Conservation (phyloP, 805 yeast species). For the Kazachstania martiniae region DNA sequence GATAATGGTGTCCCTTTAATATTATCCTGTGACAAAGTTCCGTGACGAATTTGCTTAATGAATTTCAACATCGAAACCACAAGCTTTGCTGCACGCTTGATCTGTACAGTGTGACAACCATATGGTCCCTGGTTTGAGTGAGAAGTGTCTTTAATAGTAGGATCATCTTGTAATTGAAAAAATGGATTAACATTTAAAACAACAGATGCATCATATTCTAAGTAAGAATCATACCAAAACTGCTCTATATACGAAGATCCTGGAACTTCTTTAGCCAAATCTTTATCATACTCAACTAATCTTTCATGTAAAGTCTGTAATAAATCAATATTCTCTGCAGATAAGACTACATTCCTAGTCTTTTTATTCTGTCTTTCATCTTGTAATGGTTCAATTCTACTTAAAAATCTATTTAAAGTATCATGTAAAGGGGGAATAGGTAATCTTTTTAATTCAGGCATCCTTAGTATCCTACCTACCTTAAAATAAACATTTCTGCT, state of each 20-base stretch:
- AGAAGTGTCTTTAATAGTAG: constrained; percentile 37
- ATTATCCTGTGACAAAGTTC: constrained; percentile 62
- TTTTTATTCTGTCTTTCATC: constrained; percentile 56
- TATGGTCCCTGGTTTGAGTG: constrained; percentile 21
- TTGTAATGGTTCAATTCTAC: constrained; percentile 69
- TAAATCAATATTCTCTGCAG: constrained; percentile 23
- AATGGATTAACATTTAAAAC: constrained; percentile 89
- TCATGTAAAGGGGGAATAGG: constrained; percentile 72
- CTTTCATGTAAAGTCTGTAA: constrained; percentile 42
- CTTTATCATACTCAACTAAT: constrained; percentile 52
- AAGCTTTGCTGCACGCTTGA: constrained; percentile 71
- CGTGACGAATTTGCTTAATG: constrained; percentile 64
- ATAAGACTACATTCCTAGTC: constrained; percentile 41
- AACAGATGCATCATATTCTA: constrained; percentile 79
- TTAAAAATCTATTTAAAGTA: constrained; percentile 57
- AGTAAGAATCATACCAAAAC: constrained; percentile 87
- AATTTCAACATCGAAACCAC: constrained; percentile 71
- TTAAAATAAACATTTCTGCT: too few species aligned
- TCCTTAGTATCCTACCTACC: too few species aligned
- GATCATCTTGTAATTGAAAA: constrained; percentile 84
- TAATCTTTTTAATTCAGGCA: constrained; percentile 27
- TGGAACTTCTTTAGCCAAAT: constrained; percentile 48
- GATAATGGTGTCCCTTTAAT: constrained; percentile 59
- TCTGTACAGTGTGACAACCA: constrained; percentile 37
- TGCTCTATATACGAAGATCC: constrained; percentile 81